phyloP scores from a whole-genome alignment of 2,329 filamentous ascomycete genomes.

The Beauveria scarabaeidicola region DNA sequence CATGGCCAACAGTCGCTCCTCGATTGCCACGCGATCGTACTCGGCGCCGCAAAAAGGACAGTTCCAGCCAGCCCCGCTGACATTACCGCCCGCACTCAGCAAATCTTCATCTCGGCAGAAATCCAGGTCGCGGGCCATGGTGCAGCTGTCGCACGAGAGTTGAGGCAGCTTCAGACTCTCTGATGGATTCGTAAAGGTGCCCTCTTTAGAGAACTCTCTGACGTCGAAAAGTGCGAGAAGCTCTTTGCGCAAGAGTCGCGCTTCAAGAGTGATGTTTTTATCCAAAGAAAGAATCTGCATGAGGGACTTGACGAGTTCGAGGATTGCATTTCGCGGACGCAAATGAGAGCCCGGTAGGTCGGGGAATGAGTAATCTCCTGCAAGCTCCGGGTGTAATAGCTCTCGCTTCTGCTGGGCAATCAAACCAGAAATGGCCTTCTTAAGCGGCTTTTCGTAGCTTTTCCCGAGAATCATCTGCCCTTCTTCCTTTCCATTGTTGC shows the following conservation, averaged over 20 bases:
- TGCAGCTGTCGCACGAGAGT: conserved; percentile 84
- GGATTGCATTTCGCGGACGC: conserved; percentile 53
- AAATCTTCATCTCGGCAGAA: conserved; percentile 84
- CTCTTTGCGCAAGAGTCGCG: conserved; percentile 79
- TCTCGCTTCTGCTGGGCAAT: conserved; percentile 81
- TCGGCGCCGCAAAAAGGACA: conserved; percentile 69
- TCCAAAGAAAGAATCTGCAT: conserved; percentile 90
- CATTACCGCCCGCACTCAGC: conserved; percentile 32
- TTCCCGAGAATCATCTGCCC: conserved; percentile 65
- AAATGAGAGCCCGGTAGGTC: conserved; percentile 62
- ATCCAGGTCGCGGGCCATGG: conserved; percentile 79
- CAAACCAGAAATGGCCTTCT: conserved; percentile 77
- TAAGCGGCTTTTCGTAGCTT: conserved; percentile 77
- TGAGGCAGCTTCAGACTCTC: conserved; percentile 64
- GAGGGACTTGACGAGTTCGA: conserved; percentile 86
- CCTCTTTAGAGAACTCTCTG: conserved; percentile 83
- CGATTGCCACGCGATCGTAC: conserved; percentile 70
- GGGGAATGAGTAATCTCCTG: conserved; percentile 80
- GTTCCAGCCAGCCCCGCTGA: conserved; percentile 50
- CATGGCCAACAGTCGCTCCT: conserved; percentile 70
- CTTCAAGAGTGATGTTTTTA: conserved; percentile 83
- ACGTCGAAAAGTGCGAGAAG: conserved; percentile 86
- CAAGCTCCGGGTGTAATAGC: conserved; percentile 79
- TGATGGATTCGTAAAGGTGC: conserved; percentile 79
- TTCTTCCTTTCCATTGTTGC: conserved; percentile 49